Evolutionary conservation across 2,329 filamentous ascomycete genomes (phyloP).

Genomic region (Dactylellina parvicollis): DNA sequence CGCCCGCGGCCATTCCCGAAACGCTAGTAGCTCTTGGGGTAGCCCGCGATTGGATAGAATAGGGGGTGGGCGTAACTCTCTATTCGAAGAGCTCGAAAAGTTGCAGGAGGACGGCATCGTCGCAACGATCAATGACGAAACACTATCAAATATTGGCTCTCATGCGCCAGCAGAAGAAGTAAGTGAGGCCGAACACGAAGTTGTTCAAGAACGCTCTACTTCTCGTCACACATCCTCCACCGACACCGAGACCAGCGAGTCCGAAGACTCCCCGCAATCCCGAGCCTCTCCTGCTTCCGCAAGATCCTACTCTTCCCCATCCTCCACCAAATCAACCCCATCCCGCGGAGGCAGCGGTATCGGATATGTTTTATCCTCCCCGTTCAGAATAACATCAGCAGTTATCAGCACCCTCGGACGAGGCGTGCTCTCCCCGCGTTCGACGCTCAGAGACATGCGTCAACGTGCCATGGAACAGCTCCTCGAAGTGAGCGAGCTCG

Average conservation of each 20-base stretch:
- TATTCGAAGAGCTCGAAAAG: slow-evolving; percentile 50
- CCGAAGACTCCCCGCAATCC: slow-evolving; percentile 43
- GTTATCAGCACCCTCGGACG: slow-evolving; percentile 42
- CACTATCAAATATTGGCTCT: slow-evolving; percentile 31
- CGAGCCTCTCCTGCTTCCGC: slow-evolving; percentile 13
- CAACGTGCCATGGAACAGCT: slow-evolving; percentile 52
- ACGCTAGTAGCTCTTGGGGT: slow-evolving; percentile 47
- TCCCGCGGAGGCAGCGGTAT: slow-evolving; percentile 28
- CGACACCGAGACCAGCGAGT: slow-evolving; percentile 53
- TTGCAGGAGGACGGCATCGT: slow-evolving; percentile 48
- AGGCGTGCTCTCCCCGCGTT: slow-evolving; percentile 43
- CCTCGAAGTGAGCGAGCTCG: slow-evolving; percentile 41
- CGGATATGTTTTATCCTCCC: slow-evolving; percentile 46
- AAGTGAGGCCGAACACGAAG: slow-evolving; percentile 41
- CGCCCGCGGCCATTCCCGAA: slow-evolving; percentile 40
- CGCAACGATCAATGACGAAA: slow-evolving; percentile 37
- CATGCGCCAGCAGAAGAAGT: slow-evolving; percentile 39
- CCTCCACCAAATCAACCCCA: slow-evolving; percentile 26
- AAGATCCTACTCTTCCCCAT: slow-evolving; percentile 2
- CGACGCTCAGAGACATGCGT: slow-evolving; percentile 40
- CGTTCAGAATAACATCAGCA: slow-evolving; percentile 41
- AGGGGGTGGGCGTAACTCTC: slow-evolving; percentile 36
- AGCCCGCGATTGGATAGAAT: slow-evolving; percentile 41
- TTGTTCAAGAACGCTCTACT: slow-evolving; percentile 8
- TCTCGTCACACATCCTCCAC: slow-evolving; percentile 41